phyloP scores from a whole-genome alignment of 257 asterid genomes.

The Scutellaria minor region DNA sequence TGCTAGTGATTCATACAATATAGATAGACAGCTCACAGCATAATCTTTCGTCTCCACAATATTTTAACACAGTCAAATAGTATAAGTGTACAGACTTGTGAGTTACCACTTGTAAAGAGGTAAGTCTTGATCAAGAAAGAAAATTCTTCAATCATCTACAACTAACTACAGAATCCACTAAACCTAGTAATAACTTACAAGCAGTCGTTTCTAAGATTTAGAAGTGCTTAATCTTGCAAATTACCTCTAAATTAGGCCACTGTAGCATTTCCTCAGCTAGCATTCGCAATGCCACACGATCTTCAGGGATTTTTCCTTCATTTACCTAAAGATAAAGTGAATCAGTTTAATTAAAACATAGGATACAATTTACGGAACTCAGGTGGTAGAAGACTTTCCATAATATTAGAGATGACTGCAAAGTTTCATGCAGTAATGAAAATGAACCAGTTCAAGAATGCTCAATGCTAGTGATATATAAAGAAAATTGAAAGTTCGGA shows the following conservation, averaged over 20 bases:
- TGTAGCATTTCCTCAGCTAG: constrained; percentile 87
- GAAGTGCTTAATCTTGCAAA: constrained; percentile 17
- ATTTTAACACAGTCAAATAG: not conserved
- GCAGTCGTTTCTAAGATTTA: not conserved
- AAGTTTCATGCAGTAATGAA: not conserved
- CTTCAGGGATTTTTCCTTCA: constrained; percentile 79
- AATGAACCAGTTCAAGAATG: constrained; percentile 7
- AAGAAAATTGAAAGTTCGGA: not conserved
- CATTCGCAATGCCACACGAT: constrained; percentile 69
- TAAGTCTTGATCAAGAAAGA: not conserved
- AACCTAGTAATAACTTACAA: constrained; percentile 10
- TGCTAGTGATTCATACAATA: not conserved
- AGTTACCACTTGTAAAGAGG: not conserved
- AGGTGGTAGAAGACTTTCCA: constrained; percentile 1
- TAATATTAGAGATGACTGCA: not conserved
- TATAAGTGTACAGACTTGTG: not conserved
- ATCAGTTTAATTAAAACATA: constrained; percentile 22
- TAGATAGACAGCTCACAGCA: constrained; percentile 10
- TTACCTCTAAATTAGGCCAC: constrained; percentile 96
- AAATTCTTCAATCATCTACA: not conserved
- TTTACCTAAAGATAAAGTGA: constrained; percentile 55
- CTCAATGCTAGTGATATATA: not conserved
- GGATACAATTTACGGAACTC: constrained; percentile 6
- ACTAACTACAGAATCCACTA: not conserved
- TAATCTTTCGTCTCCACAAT: not conserved